A percentile compares a stretch with the other conserved stretches of the same genome.
phyloP scores from a whole-genome alignment of 2,329 filamentous ascomycete genomes.

The Hypoxylon sp. region DNA sequence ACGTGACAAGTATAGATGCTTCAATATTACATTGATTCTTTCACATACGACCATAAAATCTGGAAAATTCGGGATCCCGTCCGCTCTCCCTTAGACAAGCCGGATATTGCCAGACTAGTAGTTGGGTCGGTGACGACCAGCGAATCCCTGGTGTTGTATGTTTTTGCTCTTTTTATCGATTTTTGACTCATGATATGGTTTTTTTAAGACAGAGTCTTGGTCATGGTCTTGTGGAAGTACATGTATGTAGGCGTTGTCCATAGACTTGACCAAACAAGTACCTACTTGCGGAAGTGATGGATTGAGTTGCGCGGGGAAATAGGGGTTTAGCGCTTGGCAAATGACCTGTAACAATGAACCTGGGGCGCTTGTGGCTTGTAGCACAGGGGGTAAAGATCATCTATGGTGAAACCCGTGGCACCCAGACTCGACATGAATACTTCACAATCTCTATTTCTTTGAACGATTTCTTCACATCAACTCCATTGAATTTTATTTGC shows the following conservation, averaged over 20 bases:
- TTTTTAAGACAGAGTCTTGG: neutral
- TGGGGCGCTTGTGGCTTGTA: conserved; percentile 37
- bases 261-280: neutral
- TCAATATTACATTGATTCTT: neutral
- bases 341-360: conserved; percentile 30
- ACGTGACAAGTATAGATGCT: neutral
- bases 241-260: neutral
- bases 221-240: neutral
- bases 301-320: conserved; percentile 13
- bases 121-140: too few species aligned
- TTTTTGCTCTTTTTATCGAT: too few species aligned
- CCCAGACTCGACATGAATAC: conserved; percentile 5
- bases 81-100: neutral
- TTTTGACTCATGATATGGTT: neutral
- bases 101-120: too few species aligned
- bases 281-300: too few species aligned
- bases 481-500: neutral
- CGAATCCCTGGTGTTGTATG: too few species aligned
- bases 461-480: conserved; percentile 4
- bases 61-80: neutral
- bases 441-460: conserved; percentile 10
- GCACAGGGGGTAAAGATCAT: conserved; percentile 41
- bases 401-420: conserved; percentile 25
- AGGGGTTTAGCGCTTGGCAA: conserved; percentile 30
- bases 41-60: neutral